These are phyloP conservation scores for Pisolithus orientalis DNA, from an alignment of 768 basidiomycete species.

Conservation along the genomic window DNA sequence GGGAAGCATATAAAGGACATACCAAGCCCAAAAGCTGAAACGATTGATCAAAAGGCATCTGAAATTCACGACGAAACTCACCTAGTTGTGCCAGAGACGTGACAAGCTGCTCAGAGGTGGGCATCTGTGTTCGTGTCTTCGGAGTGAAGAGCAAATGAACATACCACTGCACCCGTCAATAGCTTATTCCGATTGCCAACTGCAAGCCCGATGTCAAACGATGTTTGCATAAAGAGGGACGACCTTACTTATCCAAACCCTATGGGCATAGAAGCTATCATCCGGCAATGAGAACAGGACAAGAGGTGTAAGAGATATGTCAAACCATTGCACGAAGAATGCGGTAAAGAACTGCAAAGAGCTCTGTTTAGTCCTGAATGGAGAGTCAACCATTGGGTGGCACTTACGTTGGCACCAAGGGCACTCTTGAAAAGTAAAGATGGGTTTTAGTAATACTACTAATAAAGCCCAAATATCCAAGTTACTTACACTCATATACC, in stretches of 20 bases:
- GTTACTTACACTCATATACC: too few relatives aligned
- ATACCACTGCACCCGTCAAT: conserved; percentile 13
- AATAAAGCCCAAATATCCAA: too few relatives aligned
- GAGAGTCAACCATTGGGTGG: background rate
- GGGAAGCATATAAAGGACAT: background rate
- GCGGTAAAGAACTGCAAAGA: conserved; percentile 8
- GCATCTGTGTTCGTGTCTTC: background rate
- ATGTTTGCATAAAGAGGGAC: background rate
- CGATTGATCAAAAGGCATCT: too few relatives aligned
- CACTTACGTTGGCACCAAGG: conserved; percentile 2
- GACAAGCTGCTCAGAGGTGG: background rate
- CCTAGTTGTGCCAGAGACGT: conserved; percentile 8
- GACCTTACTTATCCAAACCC: conserved; percentile 19
- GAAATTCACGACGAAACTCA: background rate
- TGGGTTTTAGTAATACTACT: too few relatives aligned
- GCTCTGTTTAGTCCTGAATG: background rate
- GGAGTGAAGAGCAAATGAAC: background rate
- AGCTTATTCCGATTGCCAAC: conserved; percentile 15
- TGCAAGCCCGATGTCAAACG: background rate
- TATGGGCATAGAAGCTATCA: conserved; percentile 19
- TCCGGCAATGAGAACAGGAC: background rate
- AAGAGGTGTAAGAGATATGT: background rate
- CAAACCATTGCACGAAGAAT: conserved; percentile 19
- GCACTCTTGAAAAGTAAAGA: conserved; percentile 1
- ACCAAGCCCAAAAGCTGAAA: background rate